Conservation (phyloP, 108 stramenopile species). For the Cyclotella baltica region DNA sequence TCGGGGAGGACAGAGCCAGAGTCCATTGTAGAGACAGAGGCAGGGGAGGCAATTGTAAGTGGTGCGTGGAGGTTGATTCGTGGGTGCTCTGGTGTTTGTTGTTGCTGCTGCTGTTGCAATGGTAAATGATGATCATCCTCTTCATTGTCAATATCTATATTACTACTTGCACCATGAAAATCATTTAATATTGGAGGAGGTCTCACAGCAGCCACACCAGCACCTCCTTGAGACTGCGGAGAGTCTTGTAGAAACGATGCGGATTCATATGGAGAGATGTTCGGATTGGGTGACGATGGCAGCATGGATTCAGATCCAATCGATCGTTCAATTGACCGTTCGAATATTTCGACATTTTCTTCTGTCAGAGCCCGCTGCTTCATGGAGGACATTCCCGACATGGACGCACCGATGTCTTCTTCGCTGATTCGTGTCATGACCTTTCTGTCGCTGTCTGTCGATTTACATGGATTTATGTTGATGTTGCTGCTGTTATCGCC, state of each 20-base stretch:
- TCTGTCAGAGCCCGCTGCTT: too few relatives aligned
- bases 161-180: not conserved
- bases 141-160: not conserved
- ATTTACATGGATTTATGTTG: too few relatives aligned
- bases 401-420: not conserved
- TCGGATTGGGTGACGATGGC: not conserved
- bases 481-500: too few relatives aligned
- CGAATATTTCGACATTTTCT: conserved; percentile 2
- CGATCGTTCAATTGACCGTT: not conserved
- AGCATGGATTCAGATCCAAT: not conserved
- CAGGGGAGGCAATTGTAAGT: conserved; percentile 5
- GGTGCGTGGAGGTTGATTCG: too few relatives aligned
- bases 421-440: not conserved
- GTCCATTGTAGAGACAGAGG: conserved; percentile 9
- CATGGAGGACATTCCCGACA: not conserved
- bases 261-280: not conserved
- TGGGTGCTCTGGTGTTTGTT: not conserved
- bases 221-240: not conserved
- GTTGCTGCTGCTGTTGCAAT: not conserved
- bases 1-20: conserved; percentile 7
- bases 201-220: not conserved
- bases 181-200: too few relatives aligned
- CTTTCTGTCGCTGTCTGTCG: too few relatives aligned
- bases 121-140: not conserved
- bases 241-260: not conserved